These are phyloP conservation scores for Leccinum fibrillosum DNA, from an alignment of 768 basidiomycete species.

Conservation along the genomic window DNA sequence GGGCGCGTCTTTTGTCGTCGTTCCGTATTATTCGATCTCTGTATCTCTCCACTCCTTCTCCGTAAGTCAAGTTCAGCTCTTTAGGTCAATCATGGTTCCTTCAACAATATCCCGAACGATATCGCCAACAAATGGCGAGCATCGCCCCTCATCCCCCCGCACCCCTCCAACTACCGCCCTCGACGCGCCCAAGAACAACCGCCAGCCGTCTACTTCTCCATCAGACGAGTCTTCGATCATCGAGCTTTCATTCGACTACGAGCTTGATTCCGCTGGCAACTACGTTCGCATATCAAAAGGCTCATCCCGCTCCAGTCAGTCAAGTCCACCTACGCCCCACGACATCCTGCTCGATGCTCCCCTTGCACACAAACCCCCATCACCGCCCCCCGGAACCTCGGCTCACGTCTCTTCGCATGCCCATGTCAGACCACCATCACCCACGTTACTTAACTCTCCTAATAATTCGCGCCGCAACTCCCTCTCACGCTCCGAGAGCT, in stretches of 20 bases:
- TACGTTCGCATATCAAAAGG: slow-evolving; percentile 46
- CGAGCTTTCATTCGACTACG: slow-evolving; percentile 48
- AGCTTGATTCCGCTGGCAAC: slow-evolving; percentile 43
- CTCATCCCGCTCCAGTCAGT: slow-evolving; percentile 34
- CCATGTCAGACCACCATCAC: slow-evolving; percentile 29
- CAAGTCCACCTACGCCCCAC: slow-evolving; percentile 41
- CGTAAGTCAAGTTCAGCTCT: slow-evolving; percentile 13
- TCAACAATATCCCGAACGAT: slow-evolving; percentile 19
- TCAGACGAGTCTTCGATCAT: slow-evolving; percentile 46
- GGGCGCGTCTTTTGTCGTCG: slow-evolving; percentile 18
- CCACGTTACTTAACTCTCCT: slow-evolving; percentile 38
- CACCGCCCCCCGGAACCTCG: slow-evolving; percentile 23
- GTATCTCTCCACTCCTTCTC: neutral
- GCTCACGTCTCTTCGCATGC: slow-evolving; percentile 16
- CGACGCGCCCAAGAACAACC: slow-evolving; percentile 31
- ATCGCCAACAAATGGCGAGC: slow-evolving; percentile 31
- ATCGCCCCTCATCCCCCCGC: slow-evolving; percentile 29
- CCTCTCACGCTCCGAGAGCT: slow-evolving; percentile 66
- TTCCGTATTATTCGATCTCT: neutral
- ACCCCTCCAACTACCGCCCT: slow-evolving; percentile 28
- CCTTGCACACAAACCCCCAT: slow-evolving; percentile 22
- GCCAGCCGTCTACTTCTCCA: slow-evolving; percentile 33
- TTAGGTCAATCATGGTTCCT: slow-evolving; percentile 18
- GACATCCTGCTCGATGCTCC: slow-evolving; percentile 29
- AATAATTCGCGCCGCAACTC: slow-evolving; percentile 43